Evolutionary conservation across 371 early-diverging fungal genomes (phyloP), one percentile per base, ranked within the genome.

Genomic region (Choanephora cucurbitarum): DNA sequence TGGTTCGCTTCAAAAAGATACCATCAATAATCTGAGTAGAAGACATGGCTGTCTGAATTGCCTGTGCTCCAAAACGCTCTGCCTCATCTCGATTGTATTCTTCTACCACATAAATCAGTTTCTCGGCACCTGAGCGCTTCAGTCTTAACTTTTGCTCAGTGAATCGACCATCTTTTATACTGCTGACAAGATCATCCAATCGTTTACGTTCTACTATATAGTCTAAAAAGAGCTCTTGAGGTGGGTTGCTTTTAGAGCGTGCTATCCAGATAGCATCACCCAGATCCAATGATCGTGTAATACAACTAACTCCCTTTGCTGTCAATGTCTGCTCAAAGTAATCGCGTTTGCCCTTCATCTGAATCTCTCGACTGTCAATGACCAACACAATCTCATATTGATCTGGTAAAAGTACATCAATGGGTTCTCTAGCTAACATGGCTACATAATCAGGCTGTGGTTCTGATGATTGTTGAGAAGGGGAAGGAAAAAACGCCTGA

Each of bases 101-200:
- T 70, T 97, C 98, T 1, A 97, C 72, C 7, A 97, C 69, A 57
- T 97, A 97, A 18, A 92, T 82, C 8, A 92, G 75, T 49, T 94
- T 79, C 5, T 70, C 60, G 3, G 91, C 59, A 2, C 91, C 93
- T 6, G 91, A 82, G 17, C 72, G 66, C 23, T 71, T 64, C 11
- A 96, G 72, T 4, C 96, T 87, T 55, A 86, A 85, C 81, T 99
- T 98, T 80, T 99, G 99, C 62, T 99, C 99, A 19, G 75, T 80
- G 70, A 87, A 97, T 23, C 99, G 83, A 1, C 97, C 97, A 69
- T 99, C 99, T 39, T 90, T 89, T 56, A 99, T 96, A 69, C 95
- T 94, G 0, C 78, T 64, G 1, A 91, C 83, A 45, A 99, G 71
- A 73, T 99, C 99, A 55, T 94, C 93, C 79, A 91, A 77, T 17